These are phyloP conservation scores for Aspergillus fijiensis DNA, from an alignment of 2,329 filamentous ascomycete genomes.

Conservation along the genomic window DNA sequence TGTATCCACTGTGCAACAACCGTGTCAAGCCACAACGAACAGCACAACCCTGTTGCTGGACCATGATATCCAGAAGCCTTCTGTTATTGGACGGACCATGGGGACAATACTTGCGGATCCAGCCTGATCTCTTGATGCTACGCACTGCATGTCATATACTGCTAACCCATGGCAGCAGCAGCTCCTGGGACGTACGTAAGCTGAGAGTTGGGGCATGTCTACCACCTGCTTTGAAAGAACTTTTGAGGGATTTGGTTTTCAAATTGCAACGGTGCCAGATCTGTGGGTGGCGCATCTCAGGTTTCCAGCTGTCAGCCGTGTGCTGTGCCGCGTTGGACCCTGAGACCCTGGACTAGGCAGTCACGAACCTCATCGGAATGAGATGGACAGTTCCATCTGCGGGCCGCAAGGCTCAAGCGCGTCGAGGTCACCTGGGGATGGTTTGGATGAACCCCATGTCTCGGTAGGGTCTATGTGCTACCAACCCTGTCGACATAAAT, in stretches of 20 bases:
- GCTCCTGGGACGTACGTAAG: no score
- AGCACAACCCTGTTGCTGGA: background rate
- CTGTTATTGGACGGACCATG: background rate
- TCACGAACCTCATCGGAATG: background rate
- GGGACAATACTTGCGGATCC: no score
- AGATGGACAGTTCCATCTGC: background rate
- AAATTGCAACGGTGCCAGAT: no score
- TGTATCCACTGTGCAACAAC: background rate
- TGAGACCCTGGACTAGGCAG: slow-evolving; percentile 4
- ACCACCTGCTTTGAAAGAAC: no score
- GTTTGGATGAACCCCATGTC: no score
- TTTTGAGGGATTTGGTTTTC: no score
- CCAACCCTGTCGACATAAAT: background rate
- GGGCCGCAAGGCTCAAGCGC: background rate
- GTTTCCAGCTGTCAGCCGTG: background rate
- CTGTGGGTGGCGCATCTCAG: no score
- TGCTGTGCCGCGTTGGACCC: background rate
- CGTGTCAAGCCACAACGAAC: background rate
- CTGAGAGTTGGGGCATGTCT: no score
- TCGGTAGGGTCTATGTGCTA: background rate
- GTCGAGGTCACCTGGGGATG: no score
- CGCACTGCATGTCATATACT: no score
- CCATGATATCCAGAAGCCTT: background rate
- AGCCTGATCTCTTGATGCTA: no score
- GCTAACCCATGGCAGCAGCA: no score